Base-by-base conservation (phyloP, 2,329 filamentous ascomycete genomes). In the Phialophora tarda region DNA sequence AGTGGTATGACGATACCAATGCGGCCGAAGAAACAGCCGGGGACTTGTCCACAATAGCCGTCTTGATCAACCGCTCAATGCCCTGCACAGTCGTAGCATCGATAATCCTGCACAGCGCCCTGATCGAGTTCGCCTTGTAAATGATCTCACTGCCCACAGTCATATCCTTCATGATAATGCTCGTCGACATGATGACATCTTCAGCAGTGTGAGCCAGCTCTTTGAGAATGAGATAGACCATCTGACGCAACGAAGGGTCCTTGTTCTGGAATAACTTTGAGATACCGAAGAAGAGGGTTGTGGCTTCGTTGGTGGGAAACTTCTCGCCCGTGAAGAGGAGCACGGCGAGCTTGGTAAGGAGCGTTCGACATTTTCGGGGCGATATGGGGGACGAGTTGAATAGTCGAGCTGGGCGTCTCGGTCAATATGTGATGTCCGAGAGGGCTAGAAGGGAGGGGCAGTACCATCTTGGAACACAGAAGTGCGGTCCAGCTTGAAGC, bases 191-290 rank as follows among this genome's bases (percentile, higher is more conserved):
- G 78, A 99, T 99, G 71, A 97, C 96, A 85, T 99, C 95, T 83
- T 98, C 93, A 66, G 95, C 95, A 26, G 93, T 97, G 79, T 89
- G 88, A 73, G 94, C 92, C 75, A 99, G 85, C 86, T 99, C 95
- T 87, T 98, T 99, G 83, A 98, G 92, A 78, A 97, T 89, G 72
- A 98, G 86, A 82, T 98, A 96, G 59, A 99, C 94, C 93, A 98
- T 97, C 84, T 99, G 95, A 76, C 95, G 92, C 77, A 99, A 85
- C 75, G 92, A 94, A 75, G 93, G 91, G 89, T 99, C 95, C 82
- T 97, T 98, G 82, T 98, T 98, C 85, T 98, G 94, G 86, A 99
- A 99, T 68, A 98, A 87, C 86, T 98, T 98, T 69, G 94, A 98
- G 80, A 96, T 98, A 74, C 94, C 93, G 79, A 98, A 98, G 88